These are phyloP conservation scores for Hypomyces perniciosus DNA, from an alignment of 2,329 filamentous ascomycete genomes.

Conservation along the genomic window DNA sequence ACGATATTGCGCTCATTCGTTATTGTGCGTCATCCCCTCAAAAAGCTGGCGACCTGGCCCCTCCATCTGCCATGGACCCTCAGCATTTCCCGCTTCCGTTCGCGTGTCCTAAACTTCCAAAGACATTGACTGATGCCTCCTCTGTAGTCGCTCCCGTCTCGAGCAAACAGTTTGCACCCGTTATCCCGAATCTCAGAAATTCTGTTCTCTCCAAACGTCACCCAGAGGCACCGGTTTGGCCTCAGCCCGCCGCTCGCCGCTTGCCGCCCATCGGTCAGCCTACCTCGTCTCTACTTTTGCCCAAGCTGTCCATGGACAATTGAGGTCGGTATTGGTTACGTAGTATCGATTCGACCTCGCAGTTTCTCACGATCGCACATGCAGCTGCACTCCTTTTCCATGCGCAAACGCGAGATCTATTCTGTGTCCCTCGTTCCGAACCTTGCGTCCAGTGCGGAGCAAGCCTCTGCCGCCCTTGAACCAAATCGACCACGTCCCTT, in stretches of 20 bases:
- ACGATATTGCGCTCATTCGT: conserved; percentile 28
- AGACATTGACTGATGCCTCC: conserved; percentile 17
- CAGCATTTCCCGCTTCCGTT: conserved; percentile 12
- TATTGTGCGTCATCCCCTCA: conserved; percentile 25
- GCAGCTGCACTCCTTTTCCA: conserved; percentile 23
- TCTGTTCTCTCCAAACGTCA: conserved; percentile 1
- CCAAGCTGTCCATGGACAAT: conserved; percentile 11
- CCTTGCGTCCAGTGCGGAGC: conserved; percentile 25
- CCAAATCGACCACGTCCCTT: conserved; percentile 10
- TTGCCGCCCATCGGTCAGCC: not conserved
- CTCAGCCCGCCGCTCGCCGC: too few species aligned
- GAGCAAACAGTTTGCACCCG: conserved; percentile 17
- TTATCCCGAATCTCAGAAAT: conserved; percentile 7
- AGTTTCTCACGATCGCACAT: conserved; percentile 16
- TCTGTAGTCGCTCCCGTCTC: conserved; percentile 20
- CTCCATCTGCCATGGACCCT: conserved; percentile 11
- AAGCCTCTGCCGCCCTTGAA: conserved; percentile 15
- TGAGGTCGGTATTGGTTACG: conserved; percentile 9
- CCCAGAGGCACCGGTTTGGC: too few species aligned
- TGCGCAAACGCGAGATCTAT: conserved; percentile 34
- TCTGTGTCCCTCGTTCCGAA: conserved; percentile 27
- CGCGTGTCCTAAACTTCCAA: conserved; percentile 21
- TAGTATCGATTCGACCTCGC: conserved; percentile 7
- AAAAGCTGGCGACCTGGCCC: conserved; percentile 11
- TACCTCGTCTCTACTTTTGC: not conserved